These are phyloP conservation scores for Diplocarpon mali DNA, from an alignment of 2,329 filamentous ascomycete species.

Conservation along the genomic window DNA sequence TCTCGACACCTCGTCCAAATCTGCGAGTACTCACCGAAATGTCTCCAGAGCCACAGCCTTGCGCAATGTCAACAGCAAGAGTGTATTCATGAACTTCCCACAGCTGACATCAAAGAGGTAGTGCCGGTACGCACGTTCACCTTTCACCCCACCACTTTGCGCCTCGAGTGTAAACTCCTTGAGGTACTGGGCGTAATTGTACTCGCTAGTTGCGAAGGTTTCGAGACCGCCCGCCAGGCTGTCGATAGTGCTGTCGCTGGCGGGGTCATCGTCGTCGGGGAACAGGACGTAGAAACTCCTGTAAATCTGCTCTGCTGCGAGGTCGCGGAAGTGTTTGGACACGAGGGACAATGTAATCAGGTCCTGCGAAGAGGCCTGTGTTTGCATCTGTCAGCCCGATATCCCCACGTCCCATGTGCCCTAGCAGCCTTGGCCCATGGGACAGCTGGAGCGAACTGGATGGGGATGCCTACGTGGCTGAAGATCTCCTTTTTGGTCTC, in stretches of 20 bases:
- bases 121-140: conserved; percentile 41
- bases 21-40: conserved; percentile 36
- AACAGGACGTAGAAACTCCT: conserved; percentile 50
- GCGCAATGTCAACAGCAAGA: conserved; percentile 45
- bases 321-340: conserved; percentile 44
- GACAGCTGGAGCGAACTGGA: not conserved
- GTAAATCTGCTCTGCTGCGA: conserved; percentile 48
- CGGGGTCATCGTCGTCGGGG: conserved; percentile 44
- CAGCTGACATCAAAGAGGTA: conserved; percentile 45
- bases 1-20: not conserved
- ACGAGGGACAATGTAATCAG: conserved; percentile 48
- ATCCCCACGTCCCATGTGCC: not conserved
- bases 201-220: conserved; percentile 51
- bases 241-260: conserved; percentile 43
- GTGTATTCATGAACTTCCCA: conserved; percentile 53
- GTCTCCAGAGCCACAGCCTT: conserved; percentile 43
- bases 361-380: conserved; percentile 40
- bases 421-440: not conserved
- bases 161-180: conserved; percentile 46
- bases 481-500: conserved; percentile 6
- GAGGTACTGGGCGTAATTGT: conserved; percentile 49
- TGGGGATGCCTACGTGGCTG: conserved; percentile 3
- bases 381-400: not conserved
- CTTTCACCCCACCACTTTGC: conserved; percentile 39
- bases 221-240: conserved; percentile 46